Evolutionary conservation across 169 alveolate genomes (phyloP), one percentile per base, ranked within the genome.

Genomic region (Pseudocohnilembus persalinus): DNA sequence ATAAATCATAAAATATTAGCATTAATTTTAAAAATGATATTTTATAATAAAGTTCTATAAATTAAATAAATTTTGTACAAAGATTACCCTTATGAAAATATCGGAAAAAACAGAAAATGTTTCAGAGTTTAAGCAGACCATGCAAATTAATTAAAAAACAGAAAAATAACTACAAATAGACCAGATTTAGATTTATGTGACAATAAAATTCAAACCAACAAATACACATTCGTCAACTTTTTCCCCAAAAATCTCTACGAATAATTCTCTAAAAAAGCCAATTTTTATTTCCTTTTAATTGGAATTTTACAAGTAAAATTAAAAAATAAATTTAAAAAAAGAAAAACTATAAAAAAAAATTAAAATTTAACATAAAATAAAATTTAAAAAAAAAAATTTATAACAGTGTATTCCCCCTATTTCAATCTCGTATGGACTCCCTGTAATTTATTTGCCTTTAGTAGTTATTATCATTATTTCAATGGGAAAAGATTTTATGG

Each of bases 351-450:
- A n/a, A n/a, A n/a, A n/a, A n/a, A n/a, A n/a, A n/a, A n/a, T n/a
- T n/a, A n/a, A n/a, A n/a, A n/a, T n/a, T n/a, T n/a, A n/a, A n/a
- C n/a, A n/a, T n/a, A n/a, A n/a, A n/a, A n/a, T n/a, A n/a, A n/a
- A n/a, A 11, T 49, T 28, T 20, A 49, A 78, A 84, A 28, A 96
- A 74, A 96, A 98, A 65, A 99, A 98, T 33, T 89, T 98, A 68
- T 90, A 98, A 31, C 99, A 99, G 93, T 84, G 92, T 77, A 94
- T 97, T 29, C 99, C 99, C 32, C 89, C 95, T 93, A 97, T 99
- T 65, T 98, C 99, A 28, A 95, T 98, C 31, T 97, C 99, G n/a
- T 97, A 96, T 77, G 99, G 99, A 24, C 88, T 96, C n/a, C 99
- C 99, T 4, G 97, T 98, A 26, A 97, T 99, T 77, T 95, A 97